Conservation (phyloP, 163 green algal genomes). For the Scenedesmus sp. region DNA sequence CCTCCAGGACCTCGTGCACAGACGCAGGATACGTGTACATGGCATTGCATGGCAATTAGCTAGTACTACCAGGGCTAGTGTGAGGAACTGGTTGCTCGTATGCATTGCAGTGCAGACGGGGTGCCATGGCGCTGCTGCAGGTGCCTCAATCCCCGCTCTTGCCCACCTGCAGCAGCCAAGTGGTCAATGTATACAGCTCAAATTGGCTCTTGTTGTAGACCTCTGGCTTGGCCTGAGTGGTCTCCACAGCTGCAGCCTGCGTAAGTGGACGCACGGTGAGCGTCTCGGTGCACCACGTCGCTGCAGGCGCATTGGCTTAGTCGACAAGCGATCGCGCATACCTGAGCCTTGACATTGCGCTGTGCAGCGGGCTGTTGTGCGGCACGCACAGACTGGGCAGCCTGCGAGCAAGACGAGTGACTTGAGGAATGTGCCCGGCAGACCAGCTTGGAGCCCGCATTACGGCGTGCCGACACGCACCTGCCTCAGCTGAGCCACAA, state of each 20-base stretch:
- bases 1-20: background rate
- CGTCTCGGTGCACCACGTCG: background rate
- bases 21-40: background rate
- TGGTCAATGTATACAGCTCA: conserved; percentile 45
- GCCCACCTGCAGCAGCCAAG: conserved; percentile 46
- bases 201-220: conserved; percentile 46
- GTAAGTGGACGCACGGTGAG: background rate
- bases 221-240: background rate
- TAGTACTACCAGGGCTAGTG: too few relatives aligned
- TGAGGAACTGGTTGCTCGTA: too few relatives aligned
- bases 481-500: conserved; percentile 45
- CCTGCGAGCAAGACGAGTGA: conserved; percentile 29
- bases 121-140: conserved; percentile 25
- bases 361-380: conserved; percentile 4
- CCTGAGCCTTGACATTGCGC: conserved; percentile 39
- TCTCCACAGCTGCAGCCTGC: conserved; percentile 48
- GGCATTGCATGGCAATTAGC: background rate
- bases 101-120: background rate
- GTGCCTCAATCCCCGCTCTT: background rate
- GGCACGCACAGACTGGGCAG: conserved; percentile 22
- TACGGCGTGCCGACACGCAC: conserved; percentile 3
- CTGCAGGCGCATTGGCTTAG: background rate
- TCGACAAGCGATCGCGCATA: background rate
- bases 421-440: background rate
- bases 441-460: background rate